Base-by-base conservation (phyloP, 192 early-diverging fungal species). In the Coemansia sp. region DNA sequence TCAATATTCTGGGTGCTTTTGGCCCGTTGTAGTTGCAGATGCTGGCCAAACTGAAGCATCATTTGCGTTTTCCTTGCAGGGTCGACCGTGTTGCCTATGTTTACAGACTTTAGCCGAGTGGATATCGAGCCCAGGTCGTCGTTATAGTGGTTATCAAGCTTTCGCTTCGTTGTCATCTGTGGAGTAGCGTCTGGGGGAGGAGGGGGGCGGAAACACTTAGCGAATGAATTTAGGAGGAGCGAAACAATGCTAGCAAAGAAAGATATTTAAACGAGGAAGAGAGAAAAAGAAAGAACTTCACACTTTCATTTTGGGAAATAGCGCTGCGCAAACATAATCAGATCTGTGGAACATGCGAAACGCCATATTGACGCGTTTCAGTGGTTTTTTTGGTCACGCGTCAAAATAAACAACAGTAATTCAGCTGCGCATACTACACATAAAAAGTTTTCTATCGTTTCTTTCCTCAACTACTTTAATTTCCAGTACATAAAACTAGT, bases 41-140 rank as follows among this genome's bases (percentile, higher is more conserved):
- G 60, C 64, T 84, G 83, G 2, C 83, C 83, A 67, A 76, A 81
- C 18, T 18, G 70, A 21, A 84, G 45, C 48, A 81, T 58, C 80
- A 82, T 82, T 56, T 70, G 74, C 15, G 77, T 75, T 49, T 60
- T 60, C 48, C 64, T 58, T 7, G 56, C 66, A 2, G 60, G 62
- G 44, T 64, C 70, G 36, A 66, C 49, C 4, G 62, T 59, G 15
- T 49, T 56, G 14, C 73, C 79, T 5, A 62, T 64, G 58, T 82
- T 82, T 30, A 64, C 57, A 6, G 64, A 45, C 41, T 82, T 82
- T 48, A 58, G 21, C 0, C 63, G 52, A 11, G 46, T 12, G 20
- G 44, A 14, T 6, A 39, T 48, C 2, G 48, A 15, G 15, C 43
- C 51, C 12, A 49, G 14, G 35, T 62, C 61, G n/a, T 53, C 38